Percentiles rank a stretch among this genome's conserved stretches.
These are phyloP conservation scores for Sporobolus alterniflorus DNA, from an alignment of 202 grass and related monocot genomes.

Conservation along the genomic window DNA sequence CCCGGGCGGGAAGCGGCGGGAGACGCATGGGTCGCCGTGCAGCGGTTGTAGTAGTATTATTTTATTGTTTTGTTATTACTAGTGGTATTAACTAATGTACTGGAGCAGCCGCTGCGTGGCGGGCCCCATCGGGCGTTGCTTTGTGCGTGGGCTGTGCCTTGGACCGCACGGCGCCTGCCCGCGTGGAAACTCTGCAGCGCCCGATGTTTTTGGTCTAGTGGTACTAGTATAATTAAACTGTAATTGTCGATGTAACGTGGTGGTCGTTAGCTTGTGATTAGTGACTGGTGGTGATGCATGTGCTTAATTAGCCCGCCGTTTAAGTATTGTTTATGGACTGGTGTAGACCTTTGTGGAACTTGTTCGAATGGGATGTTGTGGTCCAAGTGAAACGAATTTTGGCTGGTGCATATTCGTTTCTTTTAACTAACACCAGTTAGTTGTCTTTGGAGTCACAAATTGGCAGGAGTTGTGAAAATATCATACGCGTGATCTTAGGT, in stretches of 20 bases:
- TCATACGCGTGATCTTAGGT: not conserved
- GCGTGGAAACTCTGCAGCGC: slow-evolving; percentile 9
- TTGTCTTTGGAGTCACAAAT: not conserved
- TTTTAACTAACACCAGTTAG: no score
- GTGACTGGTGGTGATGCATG: not conserved
- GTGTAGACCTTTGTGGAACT: not conserved
- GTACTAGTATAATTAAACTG: not conserved
- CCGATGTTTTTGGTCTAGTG: not conserved
- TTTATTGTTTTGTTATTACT: slow-evolving; percentile 31
- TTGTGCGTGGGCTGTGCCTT: slow-evolving; percentile 31
- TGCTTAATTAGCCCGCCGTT: not conserved
- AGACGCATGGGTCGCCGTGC: slow-evolving; percentile 15
- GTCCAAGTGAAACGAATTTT: not conserved
- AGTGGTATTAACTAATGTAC: slow-evolving; percentile 9
- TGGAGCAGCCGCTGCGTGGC: not conserved
- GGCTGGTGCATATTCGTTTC: not conserved
- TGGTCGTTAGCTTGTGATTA: slow-evolving; percentile 12
- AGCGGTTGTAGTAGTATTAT: not conserved
- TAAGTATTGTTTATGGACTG: not conserved
- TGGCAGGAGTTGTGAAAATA: no score
- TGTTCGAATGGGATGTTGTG: not conserved
- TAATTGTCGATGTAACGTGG: not conserved
- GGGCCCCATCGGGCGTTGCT: not conserved
- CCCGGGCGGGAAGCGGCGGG: not conserved
- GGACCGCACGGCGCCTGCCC: slow-evolving; percentile 36